Percentiles rank a stretch among this genome's conserved stretches.
These are phyloP conservation scores for Jaapia argillacea DNA, from an alignment of 768 basidiomycete species.

Conservation along the genomic window DNA sequence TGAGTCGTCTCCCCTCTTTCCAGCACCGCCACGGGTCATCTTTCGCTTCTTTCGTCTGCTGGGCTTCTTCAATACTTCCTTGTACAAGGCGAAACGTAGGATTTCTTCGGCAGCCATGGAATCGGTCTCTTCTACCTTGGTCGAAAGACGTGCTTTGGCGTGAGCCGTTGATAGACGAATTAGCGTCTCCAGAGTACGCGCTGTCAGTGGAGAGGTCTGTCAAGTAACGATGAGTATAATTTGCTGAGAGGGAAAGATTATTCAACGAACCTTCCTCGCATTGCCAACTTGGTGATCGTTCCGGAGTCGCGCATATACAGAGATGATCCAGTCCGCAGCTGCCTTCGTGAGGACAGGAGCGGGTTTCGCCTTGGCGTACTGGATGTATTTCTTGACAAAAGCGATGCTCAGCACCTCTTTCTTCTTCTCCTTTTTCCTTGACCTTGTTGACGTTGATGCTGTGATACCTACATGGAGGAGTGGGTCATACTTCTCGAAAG, in stretches of 20 bases:
- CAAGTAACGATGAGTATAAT: not conserved
- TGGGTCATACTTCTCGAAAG: constrained; percentile 96
- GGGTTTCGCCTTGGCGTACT: constrained; percentile 88
- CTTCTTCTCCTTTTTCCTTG: constrained; percentile 47
- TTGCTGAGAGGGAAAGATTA: too few species aligned
- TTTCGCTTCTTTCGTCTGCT: constrained; percentile 73
- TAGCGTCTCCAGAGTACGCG: constrained; percentile 95
- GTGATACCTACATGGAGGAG: constrained; percentile 81
- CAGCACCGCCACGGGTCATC: constrained; percentile 41
- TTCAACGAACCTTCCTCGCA: constrained; percentile 80
- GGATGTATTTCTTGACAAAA: constrained; percentile 98
- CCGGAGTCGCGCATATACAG: constrained; percentile 82
- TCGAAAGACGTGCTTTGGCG: constrained; percentile 87
- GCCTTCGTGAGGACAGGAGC: constrained; percentile 84
- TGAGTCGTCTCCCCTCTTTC: constrained; percentile 24
- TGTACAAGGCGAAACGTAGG: constrained; percentile 95
- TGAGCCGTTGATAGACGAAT: constrained; percentile 98
- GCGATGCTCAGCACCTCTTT: constrained; percentile 85
- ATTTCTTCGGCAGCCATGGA: constrained; percentile 89
- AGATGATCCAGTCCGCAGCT: constrained; percentile 89
- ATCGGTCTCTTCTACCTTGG: constrained; percentile 77
- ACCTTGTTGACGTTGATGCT: constrained; percentile 36
- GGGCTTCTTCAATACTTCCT: constrained; percentile 82
- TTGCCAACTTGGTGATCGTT: constrained; percentile 91
- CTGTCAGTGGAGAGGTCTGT: constrained; percentile 89